Evolutionary conservation across 2,329 filamentous ascomycete species (phyloP).

Genomic region (Hawksworthiomyces lignivorus): DNA sequence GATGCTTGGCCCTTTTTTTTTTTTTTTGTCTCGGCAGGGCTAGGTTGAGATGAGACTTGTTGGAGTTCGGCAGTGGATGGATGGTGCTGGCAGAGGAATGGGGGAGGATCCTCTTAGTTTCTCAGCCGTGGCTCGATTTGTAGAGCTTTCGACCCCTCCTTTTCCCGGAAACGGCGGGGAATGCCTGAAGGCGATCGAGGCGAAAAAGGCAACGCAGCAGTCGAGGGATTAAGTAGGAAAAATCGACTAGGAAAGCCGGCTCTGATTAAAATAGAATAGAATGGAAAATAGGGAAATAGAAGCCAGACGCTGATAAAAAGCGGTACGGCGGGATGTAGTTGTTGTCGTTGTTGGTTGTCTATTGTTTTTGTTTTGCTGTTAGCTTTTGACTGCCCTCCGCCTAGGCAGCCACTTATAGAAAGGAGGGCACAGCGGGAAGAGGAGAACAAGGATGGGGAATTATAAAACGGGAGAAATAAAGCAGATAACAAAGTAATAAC

Average conservation of each 20-base stretch:
- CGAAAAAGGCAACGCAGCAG: not conserved
- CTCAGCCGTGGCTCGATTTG: conserved; percentile 7
- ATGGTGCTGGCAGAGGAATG: not conserved
- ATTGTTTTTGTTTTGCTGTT: conserved; percentile 7
- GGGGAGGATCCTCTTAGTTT: not conserved
- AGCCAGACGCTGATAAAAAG: too few species aligned
- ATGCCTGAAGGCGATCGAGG: conserved; percentile 4
- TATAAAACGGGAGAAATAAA: too few species aligned
- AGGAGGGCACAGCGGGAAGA: conserved; percentile 1
- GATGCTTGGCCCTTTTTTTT: not conserved
- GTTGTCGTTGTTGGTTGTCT: too few species aligned
- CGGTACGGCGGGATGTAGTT: too few species aligned
- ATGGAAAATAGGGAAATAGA: too few species aligned
- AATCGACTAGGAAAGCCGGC: too few species aligned
- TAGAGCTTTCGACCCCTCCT: conserved; percentile 17
- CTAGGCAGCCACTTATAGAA: conserved; percentile 9
- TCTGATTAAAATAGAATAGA: too few species aligned
- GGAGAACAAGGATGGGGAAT: too few species aligned
- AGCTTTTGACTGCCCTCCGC: conserved; percentile 4
- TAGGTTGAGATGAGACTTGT: too few species aligned
- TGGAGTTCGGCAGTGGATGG: too few species aligned
- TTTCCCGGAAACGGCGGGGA: conserved; percentile 16
- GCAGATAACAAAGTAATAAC: not conserved
- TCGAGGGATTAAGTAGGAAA: too few species aligned
- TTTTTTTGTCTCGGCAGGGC: too few species aligned